Base-by-base conservation (phyloP, 169 alveolate species). In the Theileria parva region DNA sequence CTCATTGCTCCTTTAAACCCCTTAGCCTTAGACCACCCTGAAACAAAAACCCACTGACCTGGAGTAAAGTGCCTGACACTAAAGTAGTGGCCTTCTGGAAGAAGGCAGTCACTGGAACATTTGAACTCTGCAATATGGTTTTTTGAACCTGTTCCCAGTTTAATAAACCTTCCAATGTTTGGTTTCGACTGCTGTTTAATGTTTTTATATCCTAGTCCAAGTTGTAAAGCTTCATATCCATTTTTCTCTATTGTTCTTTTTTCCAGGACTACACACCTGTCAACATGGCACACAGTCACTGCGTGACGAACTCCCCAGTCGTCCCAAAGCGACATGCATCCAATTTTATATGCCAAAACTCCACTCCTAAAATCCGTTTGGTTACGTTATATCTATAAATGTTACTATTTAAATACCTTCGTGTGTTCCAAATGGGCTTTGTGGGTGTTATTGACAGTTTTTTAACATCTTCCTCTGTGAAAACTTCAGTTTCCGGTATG, bases 271-370 rank as follows among this genome's bases (percentile, higher is more conserved):
- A 85, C 89, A 66, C 96, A 94, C 57, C 95, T 75, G 34, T 92
- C 92, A 34, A 94, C 89, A 51, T 94, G 94, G 59, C 92, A 89
- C 27, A 94, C 95, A 0, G 97, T 94, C 1, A 94, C 95, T 23
- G 93, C 88, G 72, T 92, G 95, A 15, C 94, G 77, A 69, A 88
- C 95, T 1, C 97, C 97, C 97, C 97, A 94, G 28, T 91, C 94
- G 72, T 94, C 96, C 97, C 97, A 94, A 7, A 94, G 87, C 21
- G 94, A 86, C 96, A 92, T 92, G 86, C 95, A 92, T 0, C 97
- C 97, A 21, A 94, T 68, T 76, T 94, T 94, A 73, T 92, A 92
- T 27, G 94, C 97, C 76, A 92, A 73, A 12, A 94, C 86, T 15
- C 97, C 97, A 39, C 88, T 60, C 85, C 88, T 81, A 53, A 44